Conservation (phyloP, 2,329 filamentous ascomycete species). For the Alternaria sp. region DNA sequence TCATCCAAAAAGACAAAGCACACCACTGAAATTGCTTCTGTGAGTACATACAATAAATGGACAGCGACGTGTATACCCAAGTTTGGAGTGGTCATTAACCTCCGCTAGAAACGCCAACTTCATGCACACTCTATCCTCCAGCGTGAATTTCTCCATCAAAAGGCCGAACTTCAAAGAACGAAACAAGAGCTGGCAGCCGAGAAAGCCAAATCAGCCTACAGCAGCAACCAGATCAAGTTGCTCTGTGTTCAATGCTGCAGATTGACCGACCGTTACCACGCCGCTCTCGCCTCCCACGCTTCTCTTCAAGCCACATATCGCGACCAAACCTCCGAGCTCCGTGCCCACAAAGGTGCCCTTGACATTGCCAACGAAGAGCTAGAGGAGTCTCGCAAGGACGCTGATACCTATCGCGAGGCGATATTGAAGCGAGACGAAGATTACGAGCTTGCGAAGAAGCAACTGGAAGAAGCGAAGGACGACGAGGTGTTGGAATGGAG, state of each 20-base stretch:
- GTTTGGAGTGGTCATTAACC: not conserved
- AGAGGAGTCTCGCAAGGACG: not conserved
- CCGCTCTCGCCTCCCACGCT: not conserved
- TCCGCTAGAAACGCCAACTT: not conserved
- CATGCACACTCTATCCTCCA: not conserved
- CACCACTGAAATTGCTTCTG: not conserved
- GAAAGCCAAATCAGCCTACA: not conserved
- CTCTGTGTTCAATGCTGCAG: not conserved
- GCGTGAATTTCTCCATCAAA: not conserved
- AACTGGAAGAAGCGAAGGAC: not conserved
- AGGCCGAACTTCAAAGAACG: not conserved
- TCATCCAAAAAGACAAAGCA: not conserved
- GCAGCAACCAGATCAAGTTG: not conserved
- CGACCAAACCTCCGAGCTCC: not conserved
- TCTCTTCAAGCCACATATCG: not conserved
- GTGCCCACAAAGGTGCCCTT: not conserved
- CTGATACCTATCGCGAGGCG: not conserved
- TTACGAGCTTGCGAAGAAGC: not conserved
- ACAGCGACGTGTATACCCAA: not conserved
- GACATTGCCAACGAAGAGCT: not conserved
- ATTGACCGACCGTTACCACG: not conserved
- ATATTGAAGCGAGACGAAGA: not conserved
- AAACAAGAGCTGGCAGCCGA: not conserved
- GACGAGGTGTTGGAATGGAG: not conserved
- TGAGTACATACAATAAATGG: not conserved